Evolutionary conservation across 345 rosid species (phyloP).

Genomic region (Eucalyptus coolabah): DNA sequence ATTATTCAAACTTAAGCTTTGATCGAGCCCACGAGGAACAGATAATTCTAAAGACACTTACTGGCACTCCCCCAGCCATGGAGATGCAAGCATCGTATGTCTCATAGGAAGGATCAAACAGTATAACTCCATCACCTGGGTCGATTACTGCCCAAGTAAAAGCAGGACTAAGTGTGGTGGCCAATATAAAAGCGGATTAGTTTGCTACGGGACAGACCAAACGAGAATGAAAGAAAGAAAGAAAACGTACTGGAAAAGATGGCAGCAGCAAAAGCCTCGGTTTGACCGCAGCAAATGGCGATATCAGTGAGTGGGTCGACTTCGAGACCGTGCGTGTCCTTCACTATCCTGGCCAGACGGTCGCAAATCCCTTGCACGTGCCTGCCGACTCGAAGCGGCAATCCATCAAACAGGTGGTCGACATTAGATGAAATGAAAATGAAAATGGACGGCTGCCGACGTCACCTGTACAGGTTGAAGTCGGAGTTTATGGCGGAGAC

Average conservation of each 20-base stretch:
- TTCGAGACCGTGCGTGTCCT: conserved; percentile 24
- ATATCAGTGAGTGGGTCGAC: conserved; percentile 43
- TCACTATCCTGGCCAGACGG: conserved; percentile 13
- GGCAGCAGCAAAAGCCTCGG: conserved; percentile 60
- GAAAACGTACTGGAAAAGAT: conserved; percentile 25
- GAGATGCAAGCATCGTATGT: conserved; percentile 36
- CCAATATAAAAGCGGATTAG: neutral
- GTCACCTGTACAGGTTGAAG: conserved; percentile 51
- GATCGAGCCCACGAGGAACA: neutral
- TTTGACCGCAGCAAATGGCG: conserved; percentile 54
- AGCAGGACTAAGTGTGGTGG: neutral
- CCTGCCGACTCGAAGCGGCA: conserved; percentile 2
- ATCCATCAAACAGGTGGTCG: neutral
- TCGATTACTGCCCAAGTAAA: conserved; percentile 2
- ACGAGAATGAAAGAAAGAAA: neutral
- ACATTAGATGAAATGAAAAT: too few species aligned
- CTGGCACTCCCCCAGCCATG: conserved; percentile 50
- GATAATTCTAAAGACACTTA: neutral
- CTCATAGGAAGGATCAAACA: conserved; percentile 47
- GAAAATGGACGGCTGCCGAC: neutral
- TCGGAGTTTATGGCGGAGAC: conserved; percentile 43
- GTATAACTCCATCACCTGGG: conserved; percentile 44
- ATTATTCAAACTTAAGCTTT: neutral
- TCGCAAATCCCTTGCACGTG: conserved; percentile 60
- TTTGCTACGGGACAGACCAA: neutral